Conservation (phyloP, 129 eudicot genomes). For the Solidago caesia region DNA sequence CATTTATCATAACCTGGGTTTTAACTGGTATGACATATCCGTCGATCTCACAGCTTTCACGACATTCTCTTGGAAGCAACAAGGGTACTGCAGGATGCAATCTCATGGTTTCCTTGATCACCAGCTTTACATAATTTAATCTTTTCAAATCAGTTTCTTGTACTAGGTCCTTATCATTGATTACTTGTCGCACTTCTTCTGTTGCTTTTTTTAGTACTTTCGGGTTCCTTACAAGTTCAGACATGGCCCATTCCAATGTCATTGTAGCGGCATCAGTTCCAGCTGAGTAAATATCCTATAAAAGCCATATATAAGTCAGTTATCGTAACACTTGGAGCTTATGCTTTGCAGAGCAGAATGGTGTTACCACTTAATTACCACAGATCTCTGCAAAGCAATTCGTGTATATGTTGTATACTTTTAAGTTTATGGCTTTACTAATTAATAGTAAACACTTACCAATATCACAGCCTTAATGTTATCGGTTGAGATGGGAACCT, state of each 20-base stretch:
- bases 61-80: constrained; percentile 21
- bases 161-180: constrained; percentile 17
- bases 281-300: constrained; percentile 24
- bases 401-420: too few species aligned
- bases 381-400: neutral
- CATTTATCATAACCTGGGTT: constrained; percentile 19
- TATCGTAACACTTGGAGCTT: neutral
- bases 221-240: constrained; percentile 11
- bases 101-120: constrained; percentile 39
- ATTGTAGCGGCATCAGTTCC: constrained; percentile 25
- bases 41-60: constrained; percentile 13
- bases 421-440: neutral
- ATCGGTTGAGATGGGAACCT: constrained; percentile 26
- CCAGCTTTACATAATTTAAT: constrained; percentile 32
- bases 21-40: constrained; percentile 15
- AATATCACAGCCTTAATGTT: constrained; percentile 31
- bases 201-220: constrained; percentile 10
- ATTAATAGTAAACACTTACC: constrained; percentile 16
- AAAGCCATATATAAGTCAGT: neutral
- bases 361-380: neutral
- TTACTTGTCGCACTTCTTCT: constrained; percentile 31
- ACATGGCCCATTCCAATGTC: constrained; percentile 8
- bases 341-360: neutral
- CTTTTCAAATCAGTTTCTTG: constrained; percentile 24
- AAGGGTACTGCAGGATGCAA: constrained; percentile 27